Percentiles rank a stretch among this genome's conserved stretches.
Conservation (phyloP, 1,139 yeast genomes). For the Oligophagozyma castellii region DNA sequence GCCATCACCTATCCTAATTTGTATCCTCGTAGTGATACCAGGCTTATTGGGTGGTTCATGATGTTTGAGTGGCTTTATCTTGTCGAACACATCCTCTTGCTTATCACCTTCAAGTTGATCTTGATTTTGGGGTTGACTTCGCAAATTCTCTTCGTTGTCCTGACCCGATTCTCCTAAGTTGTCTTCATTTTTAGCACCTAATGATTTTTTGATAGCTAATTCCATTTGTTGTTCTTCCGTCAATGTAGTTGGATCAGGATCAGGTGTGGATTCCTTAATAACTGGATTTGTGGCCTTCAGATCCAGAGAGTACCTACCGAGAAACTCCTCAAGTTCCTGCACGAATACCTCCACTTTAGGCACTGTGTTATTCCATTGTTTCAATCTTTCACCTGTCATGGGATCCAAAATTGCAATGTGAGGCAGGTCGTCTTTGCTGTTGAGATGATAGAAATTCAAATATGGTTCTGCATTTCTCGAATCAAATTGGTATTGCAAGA, state of each 20-base stretch:
- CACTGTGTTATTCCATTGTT: conserved; percentile 52
- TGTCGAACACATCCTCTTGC: conserved; percentile 19
- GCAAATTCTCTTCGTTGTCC: conserved; percentile 9
- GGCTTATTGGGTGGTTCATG: conserved; percentile 48
- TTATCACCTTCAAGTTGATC: conserved; percentile 14
- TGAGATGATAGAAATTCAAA: conserved; percentile 53
- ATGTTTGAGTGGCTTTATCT: conserved; percentile 34
- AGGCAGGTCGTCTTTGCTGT: conserved; percentile 42
- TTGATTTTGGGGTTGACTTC: too few relatives aligned
- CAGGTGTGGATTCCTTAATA: conserved; percentile 29
- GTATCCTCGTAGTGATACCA: conserved; percentile 59
- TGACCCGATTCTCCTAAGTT: conserved; percentile 8
- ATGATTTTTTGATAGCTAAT: conserved; percentile 59
- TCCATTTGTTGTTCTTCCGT: conserved; percentile 80
- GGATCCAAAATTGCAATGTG: conserved; percentile 91
- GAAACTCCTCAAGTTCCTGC: conserved; percentile 43
- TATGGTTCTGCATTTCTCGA: conserved; percentile 63
- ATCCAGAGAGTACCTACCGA: conserved; percentile 50
- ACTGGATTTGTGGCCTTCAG: conserved; percentile 59
- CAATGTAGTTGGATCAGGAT: conserved; percentile 46
- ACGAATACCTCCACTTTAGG: conserved; percentile 49
- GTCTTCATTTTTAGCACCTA: conserved; percentile 22
- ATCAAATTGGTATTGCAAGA: conserved; percentile 69
- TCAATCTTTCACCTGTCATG: conserved; percentile 80
- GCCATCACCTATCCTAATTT: conserved; percentile 79